phyloP scores from a whole-genome alignment of 352 stramenopile species.

The Aphanomyces invadans region DNA sequence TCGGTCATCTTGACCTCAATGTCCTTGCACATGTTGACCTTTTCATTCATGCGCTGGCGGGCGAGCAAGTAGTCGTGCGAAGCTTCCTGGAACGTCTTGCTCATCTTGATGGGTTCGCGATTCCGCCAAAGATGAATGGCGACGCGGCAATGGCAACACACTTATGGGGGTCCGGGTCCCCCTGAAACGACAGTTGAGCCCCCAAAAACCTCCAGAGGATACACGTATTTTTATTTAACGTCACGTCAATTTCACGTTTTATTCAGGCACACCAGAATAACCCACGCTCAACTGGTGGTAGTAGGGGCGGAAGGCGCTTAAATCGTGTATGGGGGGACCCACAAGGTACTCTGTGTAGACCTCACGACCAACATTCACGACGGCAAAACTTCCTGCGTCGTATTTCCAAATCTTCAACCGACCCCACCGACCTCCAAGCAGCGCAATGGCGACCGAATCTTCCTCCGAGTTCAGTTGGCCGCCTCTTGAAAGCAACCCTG shows the following conservation, averaged over 20 bases:
- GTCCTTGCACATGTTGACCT: conserved; percentile 69
- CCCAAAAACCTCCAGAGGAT: not conserved
- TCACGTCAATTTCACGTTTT: not conserved
- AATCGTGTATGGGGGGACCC: no score
- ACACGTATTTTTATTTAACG: not conserved
- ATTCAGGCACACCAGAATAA: not conserved
- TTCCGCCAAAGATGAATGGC: conserved; percentile 25
- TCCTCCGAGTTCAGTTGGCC: conserved; percentile 18
- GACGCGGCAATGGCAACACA: not conserved
- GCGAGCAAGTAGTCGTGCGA: conserved; percentile 74
- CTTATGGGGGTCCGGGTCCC: not conserved
- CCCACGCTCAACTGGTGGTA: no score
- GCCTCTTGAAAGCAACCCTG: conserved; percentile 24
- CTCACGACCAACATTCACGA: not conserved
- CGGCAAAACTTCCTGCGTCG: no score
- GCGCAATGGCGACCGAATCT: not conserved
- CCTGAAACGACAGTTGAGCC: not conserved
- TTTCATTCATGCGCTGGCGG: conserved; percentile 69
- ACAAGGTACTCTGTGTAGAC: no score
- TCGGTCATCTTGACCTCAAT: conserved; percentile 64
- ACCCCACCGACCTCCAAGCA: no score
- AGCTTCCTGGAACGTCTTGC: conserved; percentile 43
- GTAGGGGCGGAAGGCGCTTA: no score
- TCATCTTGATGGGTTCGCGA: not conserved
- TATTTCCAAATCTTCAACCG: not conserved